A percentile compares a stretch with the other conserved stretches of the same genome.
phyloP scores from a whole-genome alignment of 1,284 basidiomycete species.

The Ceratobasidium sp. region DNA sequence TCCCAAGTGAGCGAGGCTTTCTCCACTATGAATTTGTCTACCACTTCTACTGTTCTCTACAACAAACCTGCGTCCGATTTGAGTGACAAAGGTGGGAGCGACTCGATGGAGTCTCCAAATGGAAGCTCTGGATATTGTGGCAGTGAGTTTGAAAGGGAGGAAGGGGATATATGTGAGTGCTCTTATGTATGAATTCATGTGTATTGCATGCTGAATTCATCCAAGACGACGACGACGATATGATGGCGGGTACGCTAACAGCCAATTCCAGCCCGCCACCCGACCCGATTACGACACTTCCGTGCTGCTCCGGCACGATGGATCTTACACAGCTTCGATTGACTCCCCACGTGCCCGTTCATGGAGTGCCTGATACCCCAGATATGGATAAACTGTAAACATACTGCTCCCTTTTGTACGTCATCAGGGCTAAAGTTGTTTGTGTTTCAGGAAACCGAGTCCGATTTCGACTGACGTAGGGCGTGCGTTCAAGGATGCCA shows the following conservation, averaged over 20 bases:
- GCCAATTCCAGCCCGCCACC: not conserved
- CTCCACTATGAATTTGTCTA: not conserved
- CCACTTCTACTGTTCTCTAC: too few species aligned
- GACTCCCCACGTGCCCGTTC: not conserved
- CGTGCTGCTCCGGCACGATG: conserved; percentile 12
- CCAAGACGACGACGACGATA: not conserved
- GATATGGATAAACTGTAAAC: too few species aligned
- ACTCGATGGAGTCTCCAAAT: too few species aligned
- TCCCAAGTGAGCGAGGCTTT: not conserved
- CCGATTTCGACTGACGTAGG: too few species aligned
- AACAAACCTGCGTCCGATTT: too few species aligned
- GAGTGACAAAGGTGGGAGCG: too few species aligned
- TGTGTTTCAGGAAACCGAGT: too few species aligned
- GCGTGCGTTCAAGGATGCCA: too few species aligned
- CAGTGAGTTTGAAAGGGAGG: not conserved
- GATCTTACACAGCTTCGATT: not conserved
- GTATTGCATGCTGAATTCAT: not conserved
- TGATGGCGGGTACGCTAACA: not conserved
- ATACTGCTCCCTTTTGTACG: too few species aligned
- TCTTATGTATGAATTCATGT: not conserved
- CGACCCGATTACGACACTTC: not conserved
- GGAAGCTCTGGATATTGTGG: too few species aligned
- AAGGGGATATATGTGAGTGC: not conserved
- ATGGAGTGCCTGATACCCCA: too few species aligned
- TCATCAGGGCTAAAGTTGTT: too few species aligned